Conservation (phyloP, 805 yeast species). For the Barnettozyma pratensis region DNA sequence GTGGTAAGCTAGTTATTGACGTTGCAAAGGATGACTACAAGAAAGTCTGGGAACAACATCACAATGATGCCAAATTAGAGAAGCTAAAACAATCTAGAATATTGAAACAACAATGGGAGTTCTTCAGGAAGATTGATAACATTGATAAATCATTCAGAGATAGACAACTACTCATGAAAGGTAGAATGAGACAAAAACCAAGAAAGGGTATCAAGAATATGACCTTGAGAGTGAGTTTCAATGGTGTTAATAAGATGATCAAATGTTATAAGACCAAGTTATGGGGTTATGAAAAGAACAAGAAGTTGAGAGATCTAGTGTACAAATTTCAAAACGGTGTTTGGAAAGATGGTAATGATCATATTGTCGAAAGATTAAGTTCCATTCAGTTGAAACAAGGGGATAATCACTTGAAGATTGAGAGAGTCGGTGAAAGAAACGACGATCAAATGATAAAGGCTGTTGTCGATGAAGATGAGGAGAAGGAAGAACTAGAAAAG, state of each 20-base stretch:
- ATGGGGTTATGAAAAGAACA: slow-evolving; percentile 85
- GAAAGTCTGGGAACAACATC: slow-evolving; percentile 44
- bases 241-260: slow-evolving; percentile 51
- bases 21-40: slow-evolving; percentile 55
- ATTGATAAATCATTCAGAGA: slow-evolving; percentile 36
- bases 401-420: slow-evolving; percentile 11
- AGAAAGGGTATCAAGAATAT: slow-evolving; percentile 49
- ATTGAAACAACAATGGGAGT: slow-evolving; percentile 34
- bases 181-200: slow-evolving; percentile 54
- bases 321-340: slow-evolving; percentile 55
- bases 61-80: slow-evolving; percentile 32
- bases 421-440: slow-evolving; percentile 12
- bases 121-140: slow-evolving; percentile 32
- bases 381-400: slow-evolving; percentile 16
- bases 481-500: slow-evolving; percentile 37
- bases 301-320: slow-evolving; percentile 55
- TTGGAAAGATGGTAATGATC: slow-evolving; percentile 80
- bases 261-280: slow-evolving; percentile 69
- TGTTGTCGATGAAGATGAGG: slow-evolving; percentile 31
- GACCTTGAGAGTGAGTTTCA: slow-evolving; percentile 60
- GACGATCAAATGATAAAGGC: slow-evolving; percentile 17
- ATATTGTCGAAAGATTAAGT: slow-evolving; percentile 58
- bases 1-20: slow-evolving; percentile 55
- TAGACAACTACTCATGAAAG: slow-evolving; percentile 41
- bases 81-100: slow-evolving; percentile 30